Evolutionary conservation across 306 rosid genomes (phyloP), one percentile per base, ranked within the genome.

Genomic region (Quillaja saponaria): DNA sequence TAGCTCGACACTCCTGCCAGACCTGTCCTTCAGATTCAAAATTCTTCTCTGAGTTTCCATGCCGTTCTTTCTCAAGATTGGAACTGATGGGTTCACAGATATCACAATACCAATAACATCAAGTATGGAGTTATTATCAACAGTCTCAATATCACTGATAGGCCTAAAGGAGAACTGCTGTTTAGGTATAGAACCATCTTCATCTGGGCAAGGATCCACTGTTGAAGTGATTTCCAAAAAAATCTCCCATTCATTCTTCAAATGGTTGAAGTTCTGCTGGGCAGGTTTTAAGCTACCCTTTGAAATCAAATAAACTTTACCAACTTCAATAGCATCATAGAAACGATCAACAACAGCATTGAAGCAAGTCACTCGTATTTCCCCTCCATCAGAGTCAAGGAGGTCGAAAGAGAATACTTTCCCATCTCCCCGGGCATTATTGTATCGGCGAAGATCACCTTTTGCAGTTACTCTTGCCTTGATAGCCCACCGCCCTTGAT

Each of bases 341-440:
- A 86, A 89, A 51, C 87, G 87, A 73, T 92, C 99, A 68, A 92
- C 95, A 70, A 89, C 85, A 53, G 97, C 95, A 79, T 92, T 92
- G 83, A 92, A 92, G 74, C 99, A 89, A 49, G 99, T 89, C 55
- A 85, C 89, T 33, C 97, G 81, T 64, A 92, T 85, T 78, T 92
- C 99, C 62, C 99, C 99, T 34, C 99, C 96, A 51, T 92, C 95
- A 66, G 95, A 92, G 72, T 92, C 99, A 46, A 92, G 95, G 63
- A 92, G 95, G 72, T 92, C 99, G 34, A 92, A 92, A 5, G 96
- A 86, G 81, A 92, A 92, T 19, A 92, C 96, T 74, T 92, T 92
- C 16, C 99, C 99, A 71, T 89, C 99, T 81, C 99, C 99, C 10
- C 91, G 81, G 41, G 95, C 96, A 78, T 92, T 92, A 63, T 92